phyloP scores from a whole-genome alignment of 2,329 filamentous ascomycete species.

The Zymoseptoria passerinii region DNA sequence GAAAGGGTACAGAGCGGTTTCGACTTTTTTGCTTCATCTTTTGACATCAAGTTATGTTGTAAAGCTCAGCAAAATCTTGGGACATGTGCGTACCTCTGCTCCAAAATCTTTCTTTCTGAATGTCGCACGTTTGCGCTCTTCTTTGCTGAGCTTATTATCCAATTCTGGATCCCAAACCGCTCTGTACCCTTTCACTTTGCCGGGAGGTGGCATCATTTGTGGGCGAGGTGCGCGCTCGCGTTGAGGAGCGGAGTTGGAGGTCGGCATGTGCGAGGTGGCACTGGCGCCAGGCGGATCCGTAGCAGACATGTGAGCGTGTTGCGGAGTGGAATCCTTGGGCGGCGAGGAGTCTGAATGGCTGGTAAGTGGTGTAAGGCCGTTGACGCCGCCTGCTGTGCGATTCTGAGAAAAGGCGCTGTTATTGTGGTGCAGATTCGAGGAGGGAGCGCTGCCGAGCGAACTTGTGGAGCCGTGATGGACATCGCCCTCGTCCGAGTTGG shows the following conservation, averaged over 20 bases:
- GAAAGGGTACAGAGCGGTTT: slow-evolving; percentile 34
- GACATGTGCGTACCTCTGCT: slow-evolving; percentile 35
- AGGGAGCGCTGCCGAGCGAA: slow-evolving; percentile 61
- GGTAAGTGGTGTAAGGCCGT: slow-evolving; percentile 57
- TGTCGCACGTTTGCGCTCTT: slow-evolving; percentile 42
- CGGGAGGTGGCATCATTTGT: slow-evolving; percentile 44
- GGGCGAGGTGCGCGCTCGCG: slow-evolving; percentile 32
- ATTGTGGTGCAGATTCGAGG: slow-evolving; percentile 59
- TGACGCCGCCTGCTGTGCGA: slow-evolving; percentile 44
- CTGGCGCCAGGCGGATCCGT: slow-evolving; percentile 13
- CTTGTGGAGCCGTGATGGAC: slow-evolving; percentile 66
- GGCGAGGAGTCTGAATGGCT: slow-evolving; percentile 56
- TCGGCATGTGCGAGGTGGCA: slow-evolving; percentile 15
- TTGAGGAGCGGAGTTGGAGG: slow-evolving; percentile 19
- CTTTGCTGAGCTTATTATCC: slow-evolving; percentile 50
- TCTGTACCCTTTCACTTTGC: slow-evolving; percentile 50
- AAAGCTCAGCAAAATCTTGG: slow-evolving; percentile 32
- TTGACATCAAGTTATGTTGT: slow-evolving; percentile 26
- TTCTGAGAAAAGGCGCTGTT: slow-evolving; percentile 47
- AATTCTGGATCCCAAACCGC: slow-evolving; percentile 56
- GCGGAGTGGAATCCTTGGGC: slow-evolving; percentile 48
- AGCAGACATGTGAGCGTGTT: slow-evolving; percentile 22
- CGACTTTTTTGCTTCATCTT: slow-evolving; percentile 13
- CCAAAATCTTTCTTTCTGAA: slow-evolving; percentile 31
- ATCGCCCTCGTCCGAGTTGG: slow-evolving; percentile 31